phyloP scores from a whole-genome alignment of 768 basidiomycete genomes.

The Calocybe gangraenosa region DNA sequence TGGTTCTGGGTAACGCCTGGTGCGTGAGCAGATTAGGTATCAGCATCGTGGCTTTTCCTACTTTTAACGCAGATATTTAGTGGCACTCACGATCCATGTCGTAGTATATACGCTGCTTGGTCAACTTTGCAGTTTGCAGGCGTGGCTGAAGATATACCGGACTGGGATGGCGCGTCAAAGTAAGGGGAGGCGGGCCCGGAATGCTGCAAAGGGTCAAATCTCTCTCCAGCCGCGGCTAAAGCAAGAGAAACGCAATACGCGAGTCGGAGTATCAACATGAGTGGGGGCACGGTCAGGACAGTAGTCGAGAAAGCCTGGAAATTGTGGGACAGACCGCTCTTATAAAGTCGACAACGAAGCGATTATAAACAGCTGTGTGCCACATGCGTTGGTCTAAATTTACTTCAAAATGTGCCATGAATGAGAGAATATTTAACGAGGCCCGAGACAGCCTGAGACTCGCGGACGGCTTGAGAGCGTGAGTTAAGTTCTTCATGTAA shows the following conservation, averaged over 20 bases:
- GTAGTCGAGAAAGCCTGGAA: too few relatives aligned
- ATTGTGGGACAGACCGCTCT: too few relatives aligned
- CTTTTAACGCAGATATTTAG: neutral
- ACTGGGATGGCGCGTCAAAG: constrained; percentile 37
- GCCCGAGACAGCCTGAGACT: too few relatives aligned
- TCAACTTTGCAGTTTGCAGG: constrained; percentile 37
- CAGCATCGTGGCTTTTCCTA: too few relatives aligned
- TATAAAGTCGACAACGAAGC: too few relatives aligned
- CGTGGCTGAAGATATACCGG: constrained; percentile 25
- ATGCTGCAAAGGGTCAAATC: constrained; percentile 36
- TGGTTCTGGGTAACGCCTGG: constrained; percentile 37
- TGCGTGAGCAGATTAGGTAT: neutral
- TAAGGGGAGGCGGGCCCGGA: constrained; percentile 40
- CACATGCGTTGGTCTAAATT: too few relatives aligned
- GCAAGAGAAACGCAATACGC: constrained; percentile 1
- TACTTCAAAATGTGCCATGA: too few relatives aligned
- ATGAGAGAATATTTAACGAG: too few relatives aligned
- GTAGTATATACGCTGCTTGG: constrained; percentile 39
- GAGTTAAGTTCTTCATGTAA: too few relatives aligned
- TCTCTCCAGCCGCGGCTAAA: neutral
- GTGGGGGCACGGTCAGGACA: too few relatives aligned
- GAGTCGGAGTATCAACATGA: neutral
- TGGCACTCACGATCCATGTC: constrained; percentile 36
- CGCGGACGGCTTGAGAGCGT: too few relatives aligned
- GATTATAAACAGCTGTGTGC: too few relatives aligned